phyloP scores from a whole-genome alignment of 768 basidiomycete species.

The Mycena alexandri region DNA sequence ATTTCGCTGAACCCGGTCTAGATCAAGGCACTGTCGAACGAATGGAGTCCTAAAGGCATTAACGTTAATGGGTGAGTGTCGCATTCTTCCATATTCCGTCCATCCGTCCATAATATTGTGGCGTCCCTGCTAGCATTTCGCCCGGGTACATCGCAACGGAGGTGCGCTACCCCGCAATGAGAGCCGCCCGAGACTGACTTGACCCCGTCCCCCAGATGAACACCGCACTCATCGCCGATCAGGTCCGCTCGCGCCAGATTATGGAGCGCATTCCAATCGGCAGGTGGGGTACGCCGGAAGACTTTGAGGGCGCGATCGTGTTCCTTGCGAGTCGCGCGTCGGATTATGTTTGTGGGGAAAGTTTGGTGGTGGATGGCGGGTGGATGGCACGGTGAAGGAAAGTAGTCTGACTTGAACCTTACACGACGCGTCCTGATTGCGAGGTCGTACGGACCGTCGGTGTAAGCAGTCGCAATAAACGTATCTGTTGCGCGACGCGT shows the following conservation, averaged over 20 bases:
- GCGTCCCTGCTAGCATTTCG: conserved; percentile 45
- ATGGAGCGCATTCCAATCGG: conserved; percentile 80
- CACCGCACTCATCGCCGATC: conserved; percentile 62
- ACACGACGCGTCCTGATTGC: background rate
- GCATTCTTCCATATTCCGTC: background rate
- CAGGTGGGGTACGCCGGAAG: conserved; percentile 77
- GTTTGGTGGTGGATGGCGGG: conserved; percentile 74
- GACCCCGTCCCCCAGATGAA: conserved; percentile 39
- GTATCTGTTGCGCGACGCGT: no score
- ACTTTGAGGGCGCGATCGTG: conserved; percentile 80
- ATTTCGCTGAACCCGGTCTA: conserved; percentile 10
- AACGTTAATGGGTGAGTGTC: conserved; percentile 52
- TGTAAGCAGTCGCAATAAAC: no score
- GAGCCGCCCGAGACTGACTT: background rate
- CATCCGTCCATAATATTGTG: background rate
- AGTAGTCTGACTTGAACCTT: conserved; percentile 11
- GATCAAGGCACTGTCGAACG: conserved; percentile 53
- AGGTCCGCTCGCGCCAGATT: conserved; percentile 76
- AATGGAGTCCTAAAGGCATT: conserved; percentile 61
- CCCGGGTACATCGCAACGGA: conserved; percentile 63
- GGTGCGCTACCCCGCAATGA: conserved; percentile 34
- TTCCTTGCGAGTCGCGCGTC: conserved; percentile 78
- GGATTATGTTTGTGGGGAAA: conserved; percentile 80
- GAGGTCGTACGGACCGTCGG: background rate
- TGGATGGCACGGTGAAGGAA: conserved; percentile 44